Evolutionary conservation across 768 basidiomycete species (phyloP).

Genomic region (Dendrothele bispora): DNA sequence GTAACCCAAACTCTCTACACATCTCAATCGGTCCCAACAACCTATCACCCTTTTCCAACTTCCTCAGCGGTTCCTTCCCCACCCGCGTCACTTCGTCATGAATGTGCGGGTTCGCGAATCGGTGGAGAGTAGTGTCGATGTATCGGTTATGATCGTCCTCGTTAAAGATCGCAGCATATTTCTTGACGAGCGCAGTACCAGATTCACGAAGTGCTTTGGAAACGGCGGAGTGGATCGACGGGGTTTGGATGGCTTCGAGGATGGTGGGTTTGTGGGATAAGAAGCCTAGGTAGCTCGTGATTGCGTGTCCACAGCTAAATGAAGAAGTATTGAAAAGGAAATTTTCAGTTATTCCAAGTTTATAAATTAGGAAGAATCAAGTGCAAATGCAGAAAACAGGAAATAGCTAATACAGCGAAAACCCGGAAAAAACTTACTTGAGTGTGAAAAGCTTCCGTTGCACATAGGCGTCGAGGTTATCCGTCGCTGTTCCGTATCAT

Average conservation of each 20-base stretch:
- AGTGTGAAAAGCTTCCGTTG: slow-evolving; percentile 45
- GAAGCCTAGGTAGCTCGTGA: slow-evolving; percentile 37
- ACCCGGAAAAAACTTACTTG: slow-evolving; percentile 23
- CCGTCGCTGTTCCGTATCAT: slow-evolving; percentile 14
- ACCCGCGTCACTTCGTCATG: slow-evolving; percentile 36
- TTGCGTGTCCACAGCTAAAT: slow-evolving; percentile 33
- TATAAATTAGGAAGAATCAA: background rate
- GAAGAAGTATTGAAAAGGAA: background rate
- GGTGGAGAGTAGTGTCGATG: slow-evolving; percentile 29
- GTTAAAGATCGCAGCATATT: slow-evolving; percentile 18
- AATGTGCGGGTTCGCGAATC: slow-evolving; percentile 34
- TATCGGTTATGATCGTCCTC: slow-evolving; percentile 23
- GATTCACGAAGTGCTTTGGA: slow-evolving; percentile 33
- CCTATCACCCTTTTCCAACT: slow-evolving; percentile 33
- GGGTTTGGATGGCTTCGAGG: slow-evolving; percentile 29
- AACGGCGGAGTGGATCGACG: slow-evolving; percentile 25
- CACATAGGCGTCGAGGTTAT: slow-evolving; percentile 33
- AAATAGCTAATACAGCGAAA: no score
- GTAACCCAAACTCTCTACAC: slow-evolving; percentile 30
- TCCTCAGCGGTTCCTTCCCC: slow-evolving; percentile 38
- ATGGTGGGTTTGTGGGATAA: slow-evolving; percentile 28
- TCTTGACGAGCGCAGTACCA: slow-evolving; percentile 34
- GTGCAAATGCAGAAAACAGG: background rate
- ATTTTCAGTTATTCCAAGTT: background rate
- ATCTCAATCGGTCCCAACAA: slow-evolving; percentile 35